Base-by-base conservation (phyloP, 2,329 filamentous ascomycete genomes). In the Microsporum ferrugineum region DNA sequence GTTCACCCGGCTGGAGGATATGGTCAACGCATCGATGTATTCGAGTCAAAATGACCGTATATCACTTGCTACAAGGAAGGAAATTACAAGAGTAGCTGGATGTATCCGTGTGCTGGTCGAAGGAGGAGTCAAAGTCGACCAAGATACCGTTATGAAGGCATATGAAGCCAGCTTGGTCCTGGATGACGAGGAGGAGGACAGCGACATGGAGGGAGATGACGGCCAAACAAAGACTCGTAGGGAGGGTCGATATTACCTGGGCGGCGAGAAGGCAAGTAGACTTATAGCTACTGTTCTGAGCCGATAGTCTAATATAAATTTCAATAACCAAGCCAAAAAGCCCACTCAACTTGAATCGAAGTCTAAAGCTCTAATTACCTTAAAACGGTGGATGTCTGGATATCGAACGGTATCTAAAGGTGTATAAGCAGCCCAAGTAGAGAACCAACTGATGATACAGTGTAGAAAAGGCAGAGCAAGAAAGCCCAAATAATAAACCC, bases 21-120 rank as follows among this genome's bases (percentile, higher is more conserved):
- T 80, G 67, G 88, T 94, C 23, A 91, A 86, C 65, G 85, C 85
- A 68, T 88, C 87, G 60, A 90, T 96, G 67, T 99, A 99, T 76
- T 94, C 89, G 60, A 95, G 89, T 71, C 91, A 96, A 77, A 99
- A 99, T 71, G 92, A 97, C 71, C 81, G 84, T 61, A 91, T 99
- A 65, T 78, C 84, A 27, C 77, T 84, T 1, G 84, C 84, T 57
- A 92, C 90, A 14, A 85, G 94, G 79, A 83, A 86, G 64, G 94
- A 97, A 79, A 96, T 99, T 74, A 86, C 89, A 14, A 81, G 91
- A 62, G 80, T 97, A 53, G 82, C 88, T 39, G 88, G 89, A 27
- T 88, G 94, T 61, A 88, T 99, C 61, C 83, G 85, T 61, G 87
- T 90, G 1, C 76, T 99, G 62, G 88, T 95, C 1, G 88, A 95